Base-by-base conservation (phyloP, 176 grass and related monocot genomes). In the Carex parvula region DNA sequence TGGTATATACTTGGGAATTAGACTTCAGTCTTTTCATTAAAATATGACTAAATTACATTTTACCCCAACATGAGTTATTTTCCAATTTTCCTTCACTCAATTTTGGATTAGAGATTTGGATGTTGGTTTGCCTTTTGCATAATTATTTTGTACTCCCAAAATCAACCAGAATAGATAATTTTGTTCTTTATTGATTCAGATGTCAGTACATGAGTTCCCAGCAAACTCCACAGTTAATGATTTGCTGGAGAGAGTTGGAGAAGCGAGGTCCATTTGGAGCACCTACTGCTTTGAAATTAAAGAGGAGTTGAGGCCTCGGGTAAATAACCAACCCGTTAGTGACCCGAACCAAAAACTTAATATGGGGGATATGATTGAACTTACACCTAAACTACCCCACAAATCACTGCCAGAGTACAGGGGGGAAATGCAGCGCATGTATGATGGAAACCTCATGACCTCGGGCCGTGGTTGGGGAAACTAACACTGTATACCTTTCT, bases 371-470 rank as follows among this genome's bases (percentile, higher is more conserved):
- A 74, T 96, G 59, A 81, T 99, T 54, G 91, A 95, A 87, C 84
- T 99, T 33, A 94, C 84, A 1, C 95, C 95, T 22, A 84, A 89
- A 1, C 86, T 97, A 26, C 87, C 91, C 0, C 55, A 92, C 86
- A 86, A 98, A 79, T 99, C 93, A 0, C 88, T 99, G 72, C 90
- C 83, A 0, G 90, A 89, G 83, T 99, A 90, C 60, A 85, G 97
- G 66, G 93, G 96, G 69, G 91, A 99, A 83, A 94, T 99, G 73
- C 93, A 99, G 85, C 93, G 97, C n/a, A 99, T 99, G 93, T 99
- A 99, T 10, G 90, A 99, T 70, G 91, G 88, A 0, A 91, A 85
- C 16, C 88, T 90, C 5, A 83, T 90, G n/a, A 80, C 89, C 13
- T 85, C 93, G 6, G 83, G 90, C 70, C 62, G 76, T 78, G 80